Conservation (phyloP, 1,284 basidiomycete genomes). For the Coriolopsis trogii region DNA sequence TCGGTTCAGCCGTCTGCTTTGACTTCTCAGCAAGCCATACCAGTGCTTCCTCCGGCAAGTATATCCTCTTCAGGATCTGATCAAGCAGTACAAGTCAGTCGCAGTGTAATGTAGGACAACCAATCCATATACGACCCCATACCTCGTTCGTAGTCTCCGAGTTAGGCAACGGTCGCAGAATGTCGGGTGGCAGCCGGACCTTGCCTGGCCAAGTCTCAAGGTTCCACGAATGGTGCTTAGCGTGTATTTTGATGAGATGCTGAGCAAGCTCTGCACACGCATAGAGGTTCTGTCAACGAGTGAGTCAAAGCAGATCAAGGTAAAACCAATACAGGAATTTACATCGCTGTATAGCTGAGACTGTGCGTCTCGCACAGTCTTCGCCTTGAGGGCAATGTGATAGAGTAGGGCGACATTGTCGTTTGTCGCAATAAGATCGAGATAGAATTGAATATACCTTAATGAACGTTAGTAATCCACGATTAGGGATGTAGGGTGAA, state of each 20-base stretch:
- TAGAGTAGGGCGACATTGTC: slow-evolving; percentile 87
- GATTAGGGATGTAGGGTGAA: neutral
- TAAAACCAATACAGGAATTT: slow-evolving; percentile 17
- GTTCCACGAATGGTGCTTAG: slow-evolving; percentile 73
- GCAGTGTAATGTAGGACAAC: neutral
- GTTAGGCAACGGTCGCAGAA: slow-evolving; percentile 70
- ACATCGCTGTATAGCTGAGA: slow-evolving; percentile 73
- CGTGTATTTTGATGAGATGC: slow-evolving; percentile 77
- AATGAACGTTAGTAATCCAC: neutral
- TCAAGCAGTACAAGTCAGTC: neutral
- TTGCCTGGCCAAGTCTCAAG: slow-evolving; percentile 82
- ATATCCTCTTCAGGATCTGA: slow-evolving; percentile 66
- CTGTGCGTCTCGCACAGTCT: slow-evolving; percentile 83
- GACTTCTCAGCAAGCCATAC: slow-evolving; percentile 53
- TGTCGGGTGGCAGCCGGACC: slow-evolving; percentile 81
- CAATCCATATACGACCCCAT: slow-evolving; percentile 17
- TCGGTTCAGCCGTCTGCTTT: slow-evolving; percentile 27
- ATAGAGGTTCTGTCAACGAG: slow-evolving; percentile 74
- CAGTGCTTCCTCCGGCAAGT: slow-evolving; percentile 63
- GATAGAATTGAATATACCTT: slow-evolving; percentile 90
- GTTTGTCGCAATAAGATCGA: slow-evolving; percentile 72
- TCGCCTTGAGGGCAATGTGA: slow-evolving; percentile 81
- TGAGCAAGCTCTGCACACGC: slow-evolving; percentile 89
- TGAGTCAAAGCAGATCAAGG: neutral
- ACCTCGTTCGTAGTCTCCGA: slow-evolving; percentile 68